These are phyloP conservation scores for Sarocladium oryzae DNA, from an alignment of 2,329 filamentous ascomycete genomes.

Conservation along the genomic window DNA sequence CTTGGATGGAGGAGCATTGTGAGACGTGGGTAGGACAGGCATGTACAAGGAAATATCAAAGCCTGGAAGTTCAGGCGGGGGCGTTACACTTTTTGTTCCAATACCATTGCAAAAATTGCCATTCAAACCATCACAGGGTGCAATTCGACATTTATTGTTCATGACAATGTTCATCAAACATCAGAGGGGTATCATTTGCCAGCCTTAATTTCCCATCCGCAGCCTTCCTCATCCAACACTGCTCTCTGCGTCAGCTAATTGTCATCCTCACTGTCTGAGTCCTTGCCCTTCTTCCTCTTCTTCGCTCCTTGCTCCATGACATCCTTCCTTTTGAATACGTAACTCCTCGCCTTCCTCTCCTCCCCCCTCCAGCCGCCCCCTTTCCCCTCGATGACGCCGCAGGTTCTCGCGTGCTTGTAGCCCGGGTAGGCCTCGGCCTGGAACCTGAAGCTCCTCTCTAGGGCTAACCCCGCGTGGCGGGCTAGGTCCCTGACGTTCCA, in stretches of 20 bases:
- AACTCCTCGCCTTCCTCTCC: constrained; percentile 46
- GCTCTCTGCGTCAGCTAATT: not conserved
- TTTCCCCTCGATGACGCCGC: constrained; percentile 50
- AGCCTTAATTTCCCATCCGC: too few relatives aligned
- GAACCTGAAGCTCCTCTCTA: constrained; percentile 66
- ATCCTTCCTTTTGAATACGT: constrained; percentile 54
- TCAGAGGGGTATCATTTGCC: not conserved
- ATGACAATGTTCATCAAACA: too few relatives aligned
- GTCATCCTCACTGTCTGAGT: constrained; percentile 24
- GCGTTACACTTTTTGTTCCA: too few relatives aligned
- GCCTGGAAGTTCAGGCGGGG: too few relatives aligned
- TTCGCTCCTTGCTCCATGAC: constrained; percentile 31
- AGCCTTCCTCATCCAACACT: too few relatives aligned
- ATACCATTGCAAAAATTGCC: too few relatives aligned
- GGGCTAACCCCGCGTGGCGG: constrained; percentile 65
- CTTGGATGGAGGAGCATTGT: too few relatives aligned
- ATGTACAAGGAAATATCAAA: too few relatives aligned
- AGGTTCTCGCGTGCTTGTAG: constrained; percentile 66
- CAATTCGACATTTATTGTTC: too few relatives aligned
- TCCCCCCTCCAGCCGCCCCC: constrained; percentile 37
- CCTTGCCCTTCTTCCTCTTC: constrained; percentile 16
- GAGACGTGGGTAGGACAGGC: too few relatives aligned
- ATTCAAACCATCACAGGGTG: too few relatives aligned
- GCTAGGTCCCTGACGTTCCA: constrained; percentile 92
- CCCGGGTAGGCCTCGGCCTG: constrained; percentile 61